Conservation (phyloP, 1,139 yeast species). For the Candida anutae region DNA sequence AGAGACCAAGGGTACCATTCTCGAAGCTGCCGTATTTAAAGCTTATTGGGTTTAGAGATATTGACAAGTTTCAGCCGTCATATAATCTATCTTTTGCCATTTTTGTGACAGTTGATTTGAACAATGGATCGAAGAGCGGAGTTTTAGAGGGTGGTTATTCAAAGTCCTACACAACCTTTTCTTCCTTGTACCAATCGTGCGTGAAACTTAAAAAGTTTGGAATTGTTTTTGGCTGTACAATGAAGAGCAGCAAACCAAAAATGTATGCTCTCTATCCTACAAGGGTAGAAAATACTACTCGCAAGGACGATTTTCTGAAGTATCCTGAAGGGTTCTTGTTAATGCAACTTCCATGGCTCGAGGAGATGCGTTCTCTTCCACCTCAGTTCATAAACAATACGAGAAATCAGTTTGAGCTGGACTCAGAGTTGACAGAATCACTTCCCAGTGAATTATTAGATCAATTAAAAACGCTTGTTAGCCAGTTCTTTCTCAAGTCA, state of each 20-base stretch:
- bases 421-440: constrained; percentile 2
- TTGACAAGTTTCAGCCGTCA: constrained; percentile 36
- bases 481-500: constrained; percentile 29
- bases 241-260: constrained; percentile 48
- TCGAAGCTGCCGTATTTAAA: constrained; percentile 35
- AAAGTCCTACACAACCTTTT: constrained; percentile 62
- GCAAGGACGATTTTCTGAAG: constrained; percentile 6
- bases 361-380: constrained; percentile 52
- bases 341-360: constrained; percentile 54
- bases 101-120: constrained; percentile 45
- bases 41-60: constrained; percentile 59
- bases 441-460: constrained; percentile 6
- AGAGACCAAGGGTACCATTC: constrained; percentile 2
- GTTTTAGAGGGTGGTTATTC: constrained; percentile 29
- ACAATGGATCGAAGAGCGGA: constrained; percentile 21
- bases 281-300: constrained; percentile 13
- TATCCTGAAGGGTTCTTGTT: constrained; percentile 58
- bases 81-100: constrained; percentile 49
- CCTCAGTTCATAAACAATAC: constrained; percentile 8
- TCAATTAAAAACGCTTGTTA: constrained; percentile 28
- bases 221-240: constrained; percentile 63
- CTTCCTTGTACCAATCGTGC: constrained; percentile 60
- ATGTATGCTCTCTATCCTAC: constrained; percentile 60
- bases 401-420: constrained; percentile 1
- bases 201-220: constrained; percentile 47